Evolutionary conservation across 2,329 filamentous ascomycete species (phyloP).

Genomic region (Colletotrichum horii): DNA sequence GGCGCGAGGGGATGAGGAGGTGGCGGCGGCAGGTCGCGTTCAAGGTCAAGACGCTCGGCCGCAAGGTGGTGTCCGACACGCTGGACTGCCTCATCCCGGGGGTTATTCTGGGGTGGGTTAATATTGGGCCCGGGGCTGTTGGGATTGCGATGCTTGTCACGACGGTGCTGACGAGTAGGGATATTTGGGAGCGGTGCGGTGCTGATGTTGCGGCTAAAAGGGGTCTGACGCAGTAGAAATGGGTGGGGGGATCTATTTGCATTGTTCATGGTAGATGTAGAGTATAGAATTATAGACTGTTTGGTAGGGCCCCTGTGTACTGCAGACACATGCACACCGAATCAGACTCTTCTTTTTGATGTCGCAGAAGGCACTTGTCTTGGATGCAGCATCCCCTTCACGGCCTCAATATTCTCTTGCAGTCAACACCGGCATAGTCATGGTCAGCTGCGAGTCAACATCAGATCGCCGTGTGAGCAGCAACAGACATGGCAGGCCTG

Average conservation of each 20-base stretch:
- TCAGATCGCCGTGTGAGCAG: background rate
- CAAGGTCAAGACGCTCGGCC: slow-evolving; percentile 41
- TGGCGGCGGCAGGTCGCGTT: slow-evolving; percentile 33
- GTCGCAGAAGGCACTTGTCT: background rate
- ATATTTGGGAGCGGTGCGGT: slow-evolving; percentile 63
- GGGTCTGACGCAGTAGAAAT: background rate
- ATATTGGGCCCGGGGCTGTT: slow-evolving; percentile 54
- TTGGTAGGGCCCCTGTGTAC: background rate
- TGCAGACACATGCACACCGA: background rate
- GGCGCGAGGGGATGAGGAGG: slow-evolving; percentile 35
- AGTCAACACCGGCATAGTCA: background rate
- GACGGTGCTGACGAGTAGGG: slow-evolving; percentile 63
- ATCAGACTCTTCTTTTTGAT: too few species aligned
- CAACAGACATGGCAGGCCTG: background rate
- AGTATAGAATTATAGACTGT: background rate
- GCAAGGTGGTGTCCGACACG: slow-evolving; percentile 58
- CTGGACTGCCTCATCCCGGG: slow-evolving; percentile 70
- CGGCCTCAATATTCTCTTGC: background rate
- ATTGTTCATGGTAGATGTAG: background rate
- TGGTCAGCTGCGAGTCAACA: background rate
- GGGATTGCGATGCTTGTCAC: slow-evolving; percentile 65
- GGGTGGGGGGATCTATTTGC: background rate
- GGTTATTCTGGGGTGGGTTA: slow-evolving; percentile 64
- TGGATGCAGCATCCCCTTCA: background rate
- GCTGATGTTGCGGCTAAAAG: background rate